Conservation (phyloP, 2,329 filamentous ascomycete genomes). For the Diaporthe helianthi region DNA sequence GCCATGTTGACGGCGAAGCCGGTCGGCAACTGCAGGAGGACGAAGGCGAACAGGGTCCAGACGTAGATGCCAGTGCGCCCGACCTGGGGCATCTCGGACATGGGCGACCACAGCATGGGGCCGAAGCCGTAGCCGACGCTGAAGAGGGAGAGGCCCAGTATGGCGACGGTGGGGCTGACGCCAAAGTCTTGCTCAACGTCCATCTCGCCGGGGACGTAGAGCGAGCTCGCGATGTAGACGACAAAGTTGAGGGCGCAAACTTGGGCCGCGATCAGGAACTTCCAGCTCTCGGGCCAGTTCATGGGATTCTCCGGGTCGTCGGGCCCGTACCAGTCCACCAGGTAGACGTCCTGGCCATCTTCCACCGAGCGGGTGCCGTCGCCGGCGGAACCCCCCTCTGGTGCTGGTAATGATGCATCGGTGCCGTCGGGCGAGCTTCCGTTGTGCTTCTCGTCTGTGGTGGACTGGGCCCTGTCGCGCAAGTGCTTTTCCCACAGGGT, state of each 20-base stretch:
- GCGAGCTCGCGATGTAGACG: conserved; percentile 20
- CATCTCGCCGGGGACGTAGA: conserved; percentile 19
- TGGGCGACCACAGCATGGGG: conserved; percentile 15
- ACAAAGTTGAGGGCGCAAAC: background rate
- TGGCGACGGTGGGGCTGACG: background rate
- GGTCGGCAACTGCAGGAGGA: background rate
- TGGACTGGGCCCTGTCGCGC: background rate
- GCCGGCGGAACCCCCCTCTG: background rate
- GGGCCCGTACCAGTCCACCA: background rate
- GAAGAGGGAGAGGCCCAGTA: conserved; percentile 8
- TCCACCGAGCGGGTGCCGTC: background rate
- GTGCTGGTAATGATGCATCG: background rate
- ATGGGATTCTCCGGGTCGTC: background rate
- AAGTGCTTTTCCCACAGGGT: background rate
- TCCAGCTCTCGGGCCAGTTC: background rate
- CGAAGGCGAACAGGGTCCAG: background rate
- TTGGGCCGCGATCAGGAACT: background rate
- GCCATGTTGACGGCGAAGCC: background rate
- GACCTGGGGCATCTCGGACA: conserved; percentile 13
- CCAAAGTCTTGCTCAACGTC: conserved; percentile 8
- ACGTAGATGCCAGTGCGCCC: background rate
- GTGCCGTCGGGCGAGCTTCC: background rate
- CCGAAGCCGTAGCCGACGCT: conserved; percentile 10
- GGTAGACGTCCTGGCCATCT: background rate
- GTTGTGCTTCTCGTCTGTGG: background rate